phyloP scores from a whole-genome alignment of 805 yeast genomes.

The Hanseniaspora mollemarum region DNA sequence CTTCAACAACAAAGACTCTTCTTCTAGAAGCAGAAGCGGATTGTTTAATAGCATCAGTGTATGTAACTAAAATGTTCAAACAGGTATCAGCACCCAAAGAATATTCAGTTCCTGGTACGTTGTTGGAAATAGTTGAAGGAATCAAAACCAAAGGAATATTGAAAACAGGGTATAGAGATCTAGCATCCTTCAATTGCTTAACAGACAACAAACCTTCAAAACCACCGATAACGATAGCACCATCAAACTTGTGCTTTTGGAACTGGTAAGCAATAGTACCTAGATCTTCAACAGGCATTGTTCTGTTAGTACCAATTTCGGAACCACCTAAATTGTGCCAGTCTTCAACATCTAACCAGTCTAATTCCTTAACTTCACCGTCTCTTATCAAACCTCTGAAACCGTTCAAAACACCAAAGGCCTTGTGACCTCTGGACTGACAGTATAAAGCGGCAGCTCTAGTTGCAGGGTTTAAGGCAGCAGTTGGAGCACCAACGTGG shows the following conservation, averaged over 20 bases:
- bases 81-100: constrained; percentile 69
- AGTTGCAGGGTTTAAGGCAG: constrained; percentile 87
- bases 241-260: constrained; percentile 80
- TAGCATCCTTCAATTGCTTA: constrained; percentile 66
- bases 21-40: constrained; percentile 69
- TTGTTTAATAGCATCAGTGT: constrained; percentile 71
- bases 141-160: constrained; percentile 66
- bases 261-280: constrained; percentile 89
- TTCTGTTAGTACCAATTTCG: constrained; percentile 91
- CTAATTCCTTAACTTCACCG: constrained; percentile 62
- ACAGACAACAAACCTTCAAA: constrained; percentile 90
- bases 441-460: constrained; percentile 85
- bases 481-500: constrained; percentile 95
- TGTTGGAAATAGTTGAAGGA: constrained; percentile 71
- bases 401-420: constrained; percentile 87
- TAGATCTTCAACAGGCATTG: constrained; percentile 68
- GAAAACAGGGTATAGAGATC: constrained; percentile 68
- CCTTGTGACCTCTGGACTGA: constrained; percentile 77
- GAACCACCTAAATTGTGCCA: constrained; percentile 92
- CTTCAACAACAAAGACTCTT: constrained; percentile 69
- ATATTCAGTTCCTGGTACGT: constrained; percentile 74
- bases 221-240: constrained; percentile 86
- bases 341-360: constrained; percentile 77
- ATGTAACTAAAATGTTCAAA: constrained; percentile 54
- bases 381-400: constrained; percentile 85